Base-by-base conservation (phyloP, 192 early-diverging fungal species). In the Umbelopsis isabellina region DNA sequence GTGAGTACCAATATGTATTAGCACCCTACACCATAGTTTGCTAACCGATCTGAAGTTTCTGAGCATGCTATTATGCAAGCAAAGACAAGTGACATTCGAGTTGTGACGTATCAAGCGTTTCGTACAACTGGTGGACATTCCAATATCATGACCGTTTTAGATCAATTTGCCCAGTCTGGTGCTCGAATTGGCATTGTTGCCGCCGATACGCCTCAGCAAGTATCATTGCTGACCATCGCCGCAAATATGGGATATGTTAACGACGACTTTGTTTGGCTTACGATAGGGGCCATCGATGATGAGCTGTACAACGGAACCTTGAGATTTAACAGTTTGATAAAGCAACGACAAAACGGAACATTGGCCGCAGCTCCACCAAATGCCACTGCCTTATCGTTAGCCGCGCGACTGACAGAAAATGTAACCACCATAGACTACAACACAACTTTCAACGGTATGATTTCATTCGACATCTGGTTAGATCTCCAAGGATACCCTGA, bases 401-500 rank as follows among this genome's bases (percentile, higher is more conserved):
- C 68, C 8, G 76, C 76, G 20, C n/a, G 67, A 12, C 21, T 49
- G 21, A 78, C 76, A 20, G 11, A 30, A 10, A 44, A 70, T 53
- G 22, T 70, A 8, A 55, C 46, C 27, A 71, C 67, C n/a, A 78
- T 78, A 41, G 72, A 85, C 20, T 76, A 76, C 25, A 82, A 82
- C 47, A 49, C 6, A 12, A 68, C 72, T 2, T 79, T 74, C 52
- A 46, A 69, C 45, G 83, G 83, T 18, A 66, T 85, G 5, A 82
- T 85, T 67, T 77, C 76, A 51, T 82, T 85, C 51, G 72, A 79
- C 25, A 73, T 70, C 21, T 58, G 75, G 30, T 73, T 79, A 23
- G 71, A 73, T 27, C 52, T 85, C 10, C 48, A 76, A 33, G 83
- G 83, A 8, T 85, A 82, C 58, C 66, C 79, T 16, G 81, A 81